These are phyloP conservation scores for Candida saitoana DNA, from an alignment of 805 yeast genomes.

Conservation along the genomic window DNA sequence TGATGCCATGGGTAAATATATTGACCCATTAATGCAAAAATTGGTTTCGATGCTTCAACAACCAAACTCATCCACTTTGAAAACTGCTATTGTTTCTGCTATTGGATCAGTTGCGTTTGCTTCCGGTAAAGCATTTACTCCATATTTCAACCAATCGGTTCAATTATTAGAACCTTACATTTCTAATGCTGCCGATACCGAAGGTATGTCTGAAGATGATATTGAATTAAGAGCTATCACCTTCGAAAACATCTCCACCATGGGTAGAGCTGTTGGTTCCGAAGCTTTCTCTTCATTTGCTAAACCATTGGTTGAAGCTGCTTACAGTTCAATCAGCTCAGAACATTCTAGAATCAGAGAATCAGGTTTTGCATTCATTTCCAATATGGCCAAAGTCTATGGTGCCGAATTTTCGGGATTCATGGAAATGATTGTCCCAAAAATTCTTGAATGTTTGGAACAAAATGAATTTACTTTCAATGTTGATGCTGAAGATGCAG, in stretches of 20 bases:
- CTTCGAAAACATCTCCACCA: constrained; percentile 87
- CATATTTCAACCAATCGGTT: constrained; percentile 80
- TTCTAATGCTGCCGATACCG: constrained; percentile 59
- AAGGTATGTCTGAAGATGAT: constrained; percentile 83
- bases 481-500: constrained; percentile 45
- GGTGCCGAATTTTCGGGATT: constrained; percentile 86
- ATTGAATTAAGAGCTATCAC: constrained; percentile 88
- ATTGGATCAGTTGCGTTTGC: constrained; percentile 97
- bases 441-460: constrained; percentile 74
- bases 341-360: constrained; percentile 86
- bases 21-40: constrained; percentile 87
- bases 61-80: constrained; percentile 70
- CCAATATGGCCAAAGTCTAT: constrained; percentile 92
- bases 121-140: constrained; percentile 80
- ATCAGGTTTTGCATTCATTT: constrained; percentile 88
- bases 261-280: constrained; percentile 96
- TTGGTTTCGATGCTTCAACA: constrained; percentile 76
- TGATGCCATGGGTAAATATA: constrained; percentile 74
- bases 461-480: constrained; percentile 80
- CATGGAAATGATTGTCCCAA: constrained; percentile 78
- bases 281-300: constrained; percentile 83
- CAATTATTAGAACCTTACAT: constrained; percentile 79
- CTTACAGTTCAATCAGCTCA: constrained; percentile 71
- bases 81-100: constrained; percentile 83
- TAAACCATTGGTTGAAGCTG: constrained; percentile 82